Conservation (phyloP, 805 yeast species). For the Suhomyces canberraensis region DNA sequence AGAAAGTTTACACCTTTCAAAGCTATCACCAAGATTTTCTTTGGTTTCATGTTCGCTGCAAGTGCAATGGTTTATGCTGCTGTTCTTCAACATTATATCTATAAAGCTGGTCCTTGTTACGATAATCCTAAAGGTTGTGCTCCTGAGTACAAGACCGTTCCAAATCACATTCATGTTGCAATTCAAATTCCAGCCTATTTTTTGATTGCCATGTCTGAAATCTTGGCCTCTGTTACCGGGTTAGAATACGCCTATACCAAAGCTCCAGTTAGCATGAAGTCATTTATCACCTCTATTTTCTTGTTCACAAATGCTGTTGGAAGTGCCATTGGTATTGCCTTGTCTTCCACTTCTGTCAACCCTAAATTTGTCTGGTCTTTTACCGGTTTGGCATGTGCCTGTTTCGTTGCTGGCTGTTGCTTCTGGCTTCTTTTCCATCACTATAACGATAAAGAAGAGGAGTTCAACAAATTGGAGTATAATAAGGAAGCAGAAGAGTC, state of each 20-base stretch:
- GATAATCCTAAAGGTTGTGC: slow-evolving; percentile 55
- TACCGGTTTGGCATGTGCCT: slow-evolving; percentile 58
- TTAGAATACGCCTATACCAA: slow-evolving; percentile 82
- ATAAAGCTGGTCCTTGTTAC: slow-evolving; percentile 70
- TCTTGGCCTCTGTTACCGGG: slow-evolving; percentile 75
- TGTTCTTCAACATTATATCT: slow-evolving; percentile 65
- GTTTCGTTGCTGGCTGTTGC: slow-evolving; percentile 53
- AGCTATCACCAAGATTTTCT: slow-evolving; percentile 68
- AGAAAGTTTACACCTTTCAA: slow-evolving; percentile 48
- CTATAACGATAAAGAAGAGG: slow-evolving; percentile 55
- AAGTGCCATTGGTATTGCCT: slow-evolving; percentile 69
- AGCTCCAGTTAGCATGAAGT: slow-evolving; percentile 69
- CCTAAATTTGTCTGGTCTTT: slow-evolving; percentile 71
- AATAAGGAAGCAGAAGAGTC: slow-evolving; percentile 6
- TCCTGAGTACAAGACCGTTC: slow-evolving; percentile 31
- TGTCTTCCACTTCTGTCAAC: slow-evolving; percentile 61
- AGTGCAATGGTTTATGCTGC: slow-evolving; percentile 72
- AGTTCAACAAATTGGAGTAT: slow-evolving; percentile 50
- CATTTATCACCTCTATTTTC: slow-evolving; percentile 60
- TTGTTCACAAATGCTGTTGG: slow-evolving; percentile 71
- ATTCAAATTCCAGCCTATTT: slow-evolving; percentile 68
- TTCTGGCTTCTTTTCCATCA: slow-evolving; percentile 60
- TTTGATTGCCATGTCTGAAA: slow-evolving; percentile 69
- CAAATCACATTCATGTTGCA: slow-evolving; percentile 62
- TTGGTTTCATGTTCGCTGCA: slow-evolving; percentile 65